phyloP scores from a whole-genome alignment of 768 basidiomycete genomes.

The Pleurotus tuber-regium region DNA sequence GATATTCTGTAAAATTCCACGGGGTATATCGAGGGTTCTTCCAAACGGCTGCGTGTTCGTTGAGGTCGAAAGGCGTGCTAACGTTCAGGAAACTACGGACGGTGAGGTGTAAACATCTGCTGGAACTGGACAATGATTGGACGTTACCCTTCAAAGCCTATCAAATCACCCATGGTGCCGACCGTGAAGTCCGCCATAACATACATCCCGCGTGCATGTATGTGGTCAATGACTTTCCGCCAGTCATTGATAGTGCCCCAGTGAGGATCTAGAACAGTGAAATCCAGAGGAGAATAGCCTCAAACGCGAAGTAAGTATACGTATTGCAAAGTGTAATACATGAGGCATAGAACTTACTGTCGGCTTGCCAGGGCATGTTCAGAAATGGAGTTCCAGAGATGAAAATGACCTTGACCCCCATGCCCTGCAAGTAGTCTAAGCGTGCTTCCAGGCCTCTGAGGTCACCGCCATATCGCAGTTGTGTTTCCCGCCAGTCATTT shows the following conservation, averaged over 20 bases:
- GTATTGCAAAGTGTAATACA: constrained; percentile 7
- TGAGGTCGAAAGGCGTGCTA: constrained; percentile 75
- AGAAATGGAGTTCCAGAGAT: constrained; percentile 91
- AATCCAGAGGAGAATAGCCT: constrained; percentile 95
- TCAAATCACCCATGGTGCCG: constrained; percentile 85
- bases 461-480: constrained; percentile 88
- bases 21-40: constrained; percentile 75
- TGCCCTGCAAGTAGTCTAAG: constrained; percentile 86
- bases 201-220: constrained; percentile 86
- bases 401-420: constrained; percentile 84
- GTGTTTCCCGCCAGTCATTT: constrained; percentile 84
- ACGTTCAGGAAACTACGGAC: constrained; percentile 64
- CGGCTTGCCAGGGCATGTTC: constrained; percentile 97
- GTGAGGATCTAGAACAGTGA: constrained; percentile 87
- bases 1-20: constrained; percentile 85
- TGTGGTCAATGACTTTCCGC: constrained; percentile 67
- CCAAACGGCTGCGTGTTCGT: constrained; percentile 74
- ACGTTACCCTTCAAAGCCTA: constrained; percentile 79
- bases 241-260: constrained; percentile 86
- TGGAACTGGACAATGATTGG: constrained; percentile 3
- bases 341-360: constrained; percentile 58
- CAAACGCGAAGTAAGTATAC: constrained; percentile 14
- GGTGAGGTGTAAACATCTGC: constrained; percentile 3
- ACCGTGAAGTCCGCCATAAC: constrained; percentile 93
- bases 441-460: constrained; percentile 70